Conservation (phyloP, 2,329 filamentous ascomycete species). For the Hymenoscyphus albidus region DNA sequence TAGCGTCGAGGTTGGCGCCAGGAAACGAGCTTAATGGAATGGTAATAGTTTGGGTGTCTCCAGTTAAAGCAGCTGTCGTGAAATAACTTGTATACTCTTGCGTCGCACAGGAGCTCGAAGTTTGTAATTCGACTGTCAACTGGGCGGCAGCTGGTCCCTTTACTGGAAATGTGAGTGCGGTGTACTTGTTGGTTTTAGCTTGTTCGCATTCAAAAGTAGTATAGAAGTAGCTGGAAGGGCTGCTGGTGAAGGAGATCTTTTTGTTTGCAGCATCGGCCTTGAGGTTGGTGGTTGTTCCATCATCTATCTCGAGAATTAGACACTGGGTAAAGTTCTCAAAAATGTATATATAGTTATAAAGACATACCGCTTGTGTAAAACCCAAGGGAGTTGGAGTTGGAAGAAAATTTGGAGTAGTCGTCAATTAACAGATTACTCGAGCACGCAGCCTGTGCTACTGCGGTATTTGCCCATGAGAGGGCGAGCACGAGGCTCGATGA, state of each 20-base stretch:
- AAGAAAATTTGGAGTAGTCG: conserved; percentile 33
- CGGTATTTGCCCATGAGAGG: conserved; percentile 14
- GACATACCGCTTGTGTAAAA: conserved; percentile 38
- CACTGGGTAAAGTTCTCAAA: background rate
- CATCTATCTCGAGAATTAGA: conserved; percentile 39
- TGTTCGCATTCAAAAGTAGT: conserved; percentile 48
- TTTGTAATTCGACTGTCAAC: conserved; percentile 46
- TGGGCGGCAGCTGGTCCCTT: conserved; percentile 43
- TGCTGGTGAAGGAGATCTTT: conserved; percentile 48
- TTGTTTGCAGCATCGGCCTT: conserved; percentile 38
- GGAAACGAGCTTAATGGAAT: conserved; percentile 48
- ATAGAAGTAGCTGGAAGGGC: conserved; percentile 49
- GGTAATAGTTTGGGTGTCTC: conserved; percentile 46
- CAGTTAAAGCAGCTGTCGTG: conserved; percentile 44
- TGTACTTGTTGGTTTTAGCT: conserved; percentile 44
- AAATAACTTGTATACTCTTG: conserved; percentile 43
- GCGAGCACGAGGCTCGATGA: conserved; percentile 8
- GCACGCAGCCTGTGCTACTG: conserved; percentile 26
- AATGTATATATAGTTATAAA: background rate
- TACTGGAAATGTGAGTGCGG: conserved; percentile 44
- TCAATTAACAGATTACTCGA: conserved; percentile 32
- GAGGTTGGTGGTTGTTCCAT: conserved; percentile 45
- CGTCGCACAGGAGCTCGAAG: conserved; percentile 41
- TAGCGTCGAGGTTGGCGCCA: conserved; percentile 47
- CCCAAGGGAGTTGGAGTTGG: conserved; percentile 35